Conservation (phyloP, 1,139 yeast species). For the Kodamaea alishanica region DNA sequence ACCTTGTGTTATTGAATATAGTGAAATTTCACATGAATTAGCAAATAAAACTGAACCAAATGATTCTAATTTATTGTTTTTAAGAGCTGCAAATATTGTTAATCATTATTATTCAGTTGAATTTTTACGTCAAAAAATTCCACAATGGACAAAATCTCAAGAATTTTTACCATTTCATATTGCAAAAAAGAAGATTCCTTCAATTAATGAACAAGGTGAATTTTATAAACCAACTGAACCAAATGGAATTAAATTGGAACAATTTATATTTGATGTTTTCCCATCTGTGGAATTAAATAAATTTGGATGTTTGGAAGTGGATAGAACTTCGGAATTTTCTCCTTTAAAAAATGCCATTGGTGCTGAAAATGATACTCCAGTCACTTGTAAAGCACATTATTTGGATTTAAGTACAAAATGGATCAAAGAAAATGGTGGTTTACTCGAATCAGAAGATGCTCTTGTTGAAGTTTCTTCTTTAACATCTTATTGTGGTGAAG, state of each 20-base stretch:
- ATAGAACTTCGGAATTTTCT: conserved; percentile 79
- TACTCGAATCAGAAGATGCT: conserved; percentile 37
- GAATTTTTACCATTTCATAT: conserved; percentile 83
- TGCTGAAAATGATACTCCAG: conserved; percentile 77
- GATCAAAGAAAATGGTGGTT: conserved; percentile 68
- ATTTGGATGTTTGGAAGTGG: conserved; percentile 93
- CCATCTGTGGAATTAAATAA: conserved; percentile 67
- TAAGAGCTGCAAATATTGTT: conserved; percentile 95
- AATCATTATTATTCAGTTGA: conserved; percentile 91
- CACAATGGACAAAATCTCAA: conserved; percentile 67
- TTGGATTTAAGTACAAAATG: conserved; percentile 73
- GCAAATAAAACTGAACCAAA: conserved; percentile 55
- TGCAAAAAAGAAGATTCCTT: conserved; percentile 85
- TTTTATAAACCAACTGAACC: conserved; percentile 62
- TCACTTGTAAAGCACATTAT: conserved; percentile 68
- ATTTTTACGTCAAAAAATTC: conserved; percentile 56
- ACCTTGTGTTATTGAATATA: conserved; percentile 94
- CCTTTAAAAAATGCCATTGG: conserved; percentile 93
- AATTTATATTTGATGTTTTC: conserved; percentile 95
- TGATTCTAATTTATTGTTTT: conserved; percentile 53
- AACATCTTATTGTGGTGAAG: conserved; percentile 84
- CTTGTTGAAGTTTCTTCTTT: conserved; percentile 76
- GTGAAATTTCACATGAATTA: conserved; percentile 77
- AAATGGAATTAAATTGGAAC: conserved; percentile 93
- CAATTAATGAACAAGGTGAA: conserved; percentile 49